phyloP scores from a whole-genome alignment of 306 rosid species.

The Malus sieversii region DNA sequence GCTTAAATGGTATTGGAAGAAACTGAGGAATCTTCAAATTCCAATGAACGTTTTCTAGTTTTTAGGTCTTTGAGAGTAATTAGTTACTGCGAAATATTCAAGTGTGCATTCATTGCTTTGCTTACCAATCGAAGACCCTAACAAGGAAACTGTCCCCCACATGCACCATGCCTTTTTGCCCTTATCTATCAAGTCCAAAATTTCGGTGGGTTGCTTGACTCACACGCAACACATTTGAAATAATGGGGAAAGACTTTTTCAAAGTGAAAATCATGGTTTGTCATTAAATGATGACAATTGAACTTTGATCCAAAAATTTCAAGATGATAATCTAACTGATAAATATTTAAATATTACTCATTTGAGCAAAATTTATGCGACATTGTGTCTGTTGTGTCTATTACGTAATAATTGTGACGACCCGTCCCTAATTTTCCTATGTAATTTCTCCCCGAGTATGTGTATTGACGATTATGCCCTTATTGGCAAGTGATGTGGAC shows the following conservation, averaged over 20 bases:
- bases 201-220: no score
- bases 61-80: background rate
- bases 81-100: slow-evolving; percentile 16
- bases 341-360: no score
- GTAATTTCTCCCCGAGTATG: no score
- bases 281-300: no score
- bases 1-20: slow-evolving; percentile 12
- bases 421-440: no score
- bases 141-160: slow-evolving; percentile 18
- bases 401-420: no score
- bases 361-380: no score
- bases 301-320: no score
- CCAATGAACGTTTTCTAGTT: slow-evolving; percentile 24
- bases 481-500: no score
- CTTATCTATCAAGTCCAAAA: background rate
- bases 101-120: slow-evolving; percentile 32
- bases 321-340: no score
- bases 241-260: background rate
- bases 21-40: slow-evolving; percentile 33
- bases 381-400: no score
- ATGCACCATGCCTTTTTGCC: background rate
- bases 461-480: no score
- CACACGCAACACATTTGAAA: background rate
- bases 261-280: background rate
- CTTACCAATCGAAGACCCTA: slow-evolving; percentile 20